A percentile compares a stretch with the other conserved stretches of the same genome.
These are phyloP conservation scores for Bifiguratus adelaidae DNA, from an alignment of 192 early-diverging fungal genomes.

Conservation along the genomic window DNA sequence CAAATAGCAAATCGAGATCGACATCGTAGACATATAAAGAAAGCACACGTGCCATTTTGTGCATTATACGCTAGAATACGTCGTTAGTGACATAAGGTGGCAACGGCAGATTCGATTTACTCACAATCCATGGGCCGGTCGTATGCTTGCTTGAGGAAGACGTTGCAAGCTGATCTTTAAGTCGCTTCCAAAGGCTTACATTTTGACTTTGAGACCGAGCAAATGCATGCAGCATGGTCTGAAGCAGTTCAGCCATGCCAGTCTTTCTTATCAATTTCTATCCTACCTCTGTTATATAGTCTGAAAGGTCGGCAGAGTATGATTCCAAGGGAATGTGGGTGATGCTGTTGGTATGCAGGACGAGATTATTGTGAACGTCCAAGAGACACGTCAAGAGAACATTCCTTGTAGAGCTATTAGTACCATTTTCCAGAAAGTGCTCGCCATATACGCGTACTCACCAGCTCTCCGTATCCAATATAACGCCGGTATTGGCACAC, in stretches of 20 bases:
- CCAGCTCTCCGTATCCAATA: constrained; percentile 45
- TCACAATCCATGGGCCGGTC: constrained; percentile 58
- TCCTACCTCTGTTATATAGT: constrained; percentile 51
- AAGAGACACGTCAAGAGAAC: constrained; percentile 40
- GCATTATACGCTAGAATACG: constrained; percentile 40
- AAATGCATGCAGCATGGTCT: constrained; percentile 58
- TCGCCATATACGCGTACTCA: constrained; percentile 2
- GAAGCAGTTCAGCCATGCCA: background rate
- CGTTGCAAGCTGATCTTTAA: constrained; percentile 32
- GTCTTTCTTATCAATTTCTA: background rate
- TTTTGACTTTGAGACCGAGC: constrained; percentile 40
- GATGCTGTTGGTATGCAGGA: constrained; percentile 29
- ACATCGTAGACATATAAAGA: constrained; percentile 44
- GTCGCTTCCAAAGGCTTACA: constrained; percentile 43
- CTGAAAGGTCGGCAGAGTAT: constrained; percentile 47
- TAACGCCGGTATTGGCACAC: constrained; percentile 33
- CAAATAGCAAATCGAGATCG: too few species aligned
- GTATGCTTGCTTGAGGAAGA: constrained; percentile 45
- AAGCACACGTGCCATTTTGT: constrained; percentile 47
- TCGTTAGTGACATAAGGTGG: background rate
- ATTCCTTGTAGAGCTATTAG: constrained; percentile 29
- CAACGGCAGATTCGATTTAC: constrained; percentile 5
- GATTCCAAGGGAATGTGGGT: constrained; percentile 18
- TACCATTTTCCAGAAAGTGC: constrained; percentile 11
- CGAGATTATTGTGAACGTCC: constrained; percentile 50